Evolutionary conservation across 352 stramenopile genomes (phyloP), one percentile per base, ranked within the genome.

Genomic region (Pseudoperonospora humuli): DNA sequence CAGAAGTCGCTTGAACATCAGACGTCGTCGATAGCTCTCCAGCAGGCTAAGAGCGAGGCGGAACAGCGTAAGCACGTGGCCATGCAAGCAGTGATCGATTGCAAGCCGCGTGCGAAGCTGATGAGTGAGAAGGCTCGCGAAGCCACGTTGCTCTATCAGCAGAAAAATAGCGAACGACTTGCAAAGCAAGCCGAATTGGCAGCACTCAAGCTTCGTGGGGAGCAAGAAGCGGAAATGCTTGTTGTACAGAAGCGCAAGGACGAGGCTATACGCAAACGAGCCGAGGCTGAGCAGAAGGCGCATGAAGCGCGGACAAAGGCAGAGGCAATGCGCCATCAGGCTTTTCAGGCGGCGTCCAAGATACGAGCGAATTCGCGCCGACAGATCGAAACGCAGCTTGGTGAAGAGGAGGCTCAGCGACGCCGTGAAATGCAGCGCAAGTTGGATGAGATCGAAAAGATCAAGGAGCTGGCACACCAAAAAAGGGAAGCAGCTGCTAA

Each of bases 41-140:
- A 66, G 7, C 41, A 67, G 18, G 59, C 67, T 1, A 78, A 66
- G 23, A 41, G 48, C 3, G 67, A 71, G 11, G 71, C 74, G 11
- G 77, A 84, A 33, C 44, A 63, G 15, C 71, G 68, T 40, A 89
- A 89, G 40, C 75, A 52, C 39, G 62, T 65, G 7, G 76, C 80
- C 11, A 80, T 92, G 55, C 75, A 88, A 53, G 69, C 61, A 6
- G 74, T 92, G 14, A 82, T 92, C 29, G 64, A 88, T 38, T 75
- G 66, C 49, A 92, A 92, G 45, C 51, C 41, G 5, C 64, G 61
- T 1, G 76, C 77, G 21, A 63, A 75, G 19, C 54, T 75, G 28
- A 75, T 87, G 60, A 79, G 61, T 9, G 46, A 71, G 13, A 84
- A 87, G 20, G 77, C 75, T 7, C 74, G 70, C 14, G 54, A 70